phyloP scores from a whole-genome alignment of 2,329 filamentous ascomycete genomes.

The Ceratocystis papillata region DNA sequence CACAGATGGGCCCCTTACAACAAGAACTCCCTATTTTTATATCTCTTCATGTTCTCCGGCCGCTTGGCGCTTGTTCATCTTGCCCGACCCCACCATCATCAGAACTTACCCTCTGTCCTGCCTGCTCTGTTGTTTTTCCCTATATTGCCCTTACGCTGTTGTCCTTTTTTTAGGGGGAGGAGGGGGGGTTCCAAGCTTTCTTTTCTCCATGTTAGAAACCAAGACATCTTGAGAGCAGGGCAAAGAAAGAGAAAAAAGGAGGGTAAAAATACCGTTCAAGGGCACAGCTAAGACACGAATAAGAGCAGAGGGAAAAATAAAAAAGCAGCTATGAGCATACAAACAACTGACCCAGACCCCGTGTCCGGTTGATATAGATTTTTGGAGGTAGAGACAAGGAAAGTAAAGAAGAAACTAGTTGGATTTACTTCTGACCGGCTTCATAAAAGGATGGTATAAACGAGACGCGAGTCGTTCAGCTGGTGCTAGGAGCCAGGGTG shows the following conservation, averaged over 20 bases:
- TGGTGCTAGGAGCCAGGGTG: conserved; percentile 42
- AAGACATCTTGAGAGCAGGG: background rate
- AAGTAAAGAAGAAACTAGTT: background rate
- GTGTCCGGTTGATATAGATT: conserved; percentile 1
- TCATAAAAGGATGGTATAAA: background rate
- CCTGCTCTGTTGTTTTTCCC: background rate
- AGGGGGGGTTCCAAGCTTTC: background rate
- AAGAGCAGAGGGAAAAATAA: background rate
- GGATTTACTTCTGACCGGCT: background rate
- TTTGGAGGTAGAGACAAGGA: background rate
- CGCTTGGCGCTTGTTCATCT: background rate
- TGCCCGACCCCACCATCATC: background rate
- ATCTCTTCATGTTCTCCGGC: background rate
- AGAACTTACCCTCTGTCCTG: background rate
- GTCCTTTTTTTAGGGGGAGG: background rate
- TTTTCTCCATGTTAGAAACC: background rate
- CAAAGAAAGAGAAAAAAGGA: background rate
- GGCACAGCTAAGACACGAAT: conserved; percentile 4
- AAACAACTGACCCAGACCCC: conserved; percentile 5
- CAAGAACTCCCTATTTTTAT: background rate
- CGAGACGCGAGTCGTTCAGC: conserved; percentile 30
- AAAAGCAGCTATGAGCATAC: conserved; percentile 1
- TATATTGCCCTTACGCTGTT: background rate
- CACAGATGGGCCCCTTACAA: background rate
- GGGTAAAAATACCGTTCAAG: conserved; percentile 11